Base-by-base conservation (phyloP, 2,329 filamentous ascomycete species). In the Aspergillus sp. region DNA sequence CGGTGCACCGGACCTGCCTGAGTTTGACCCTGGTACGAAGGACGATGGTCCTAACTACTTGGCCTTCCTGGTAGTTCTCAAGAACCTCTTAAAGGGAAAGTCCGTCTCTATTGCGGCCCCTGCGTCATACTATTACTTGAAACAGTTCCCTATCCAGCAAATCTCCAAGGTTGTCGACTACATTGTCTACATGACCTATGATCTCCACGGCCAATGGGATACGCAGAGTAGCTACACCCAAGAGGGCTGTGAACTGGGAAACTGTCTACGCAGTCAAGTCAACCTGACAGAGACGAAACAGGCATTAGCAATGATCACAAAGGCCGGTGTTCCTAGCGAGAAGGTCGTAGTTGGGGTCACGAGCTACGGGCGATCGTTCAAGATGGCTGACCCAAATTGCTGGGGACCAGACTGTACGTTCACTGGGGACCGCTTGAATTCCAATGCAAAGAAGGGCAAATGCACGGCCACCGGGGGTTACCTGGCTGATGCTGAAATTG, bases 391-490 rank as follows among this genome's bases (percentile, higher is more conserved):
- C 2, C 45, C 58, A 0, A 61, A 60, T 23, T 76, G 72, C 63
- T 52, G 47, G 21, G 62, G 59, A 2, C 60, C 64, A 0, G 57
- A 54, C 14, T 78, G 74, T 61, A 56, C 45, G 2, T 76, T 64
- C 46, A 65, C 59, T 1, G 71, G 75, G 3, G 34, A 20, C 19
- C 47, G 44, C n/a, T 31, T 43, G 11, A 25, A 47, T 0, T 76
- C 72, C 1, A 40, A 58, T 1, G 73, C 73, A 0, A 44, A 47
- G 1, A 44, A 52, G 5, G 75, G 73, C 1, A 32, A 34, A 3
- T 78, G 74, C 56, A 78, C 75, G 1, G 57, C 43, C 4, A 74
- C 70, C 0, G 56, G 52, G 0, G 75, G 75, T 2, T 76, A 76
- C 50, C 64, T 77, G 5, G 58, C 72, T 3, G 58, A 75, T 45